These are phyloP conservation scores for Chlorella sorokiniana DNA, from an alignment of 139 green algal genomes.

Conservation along the genomic window DNA sequence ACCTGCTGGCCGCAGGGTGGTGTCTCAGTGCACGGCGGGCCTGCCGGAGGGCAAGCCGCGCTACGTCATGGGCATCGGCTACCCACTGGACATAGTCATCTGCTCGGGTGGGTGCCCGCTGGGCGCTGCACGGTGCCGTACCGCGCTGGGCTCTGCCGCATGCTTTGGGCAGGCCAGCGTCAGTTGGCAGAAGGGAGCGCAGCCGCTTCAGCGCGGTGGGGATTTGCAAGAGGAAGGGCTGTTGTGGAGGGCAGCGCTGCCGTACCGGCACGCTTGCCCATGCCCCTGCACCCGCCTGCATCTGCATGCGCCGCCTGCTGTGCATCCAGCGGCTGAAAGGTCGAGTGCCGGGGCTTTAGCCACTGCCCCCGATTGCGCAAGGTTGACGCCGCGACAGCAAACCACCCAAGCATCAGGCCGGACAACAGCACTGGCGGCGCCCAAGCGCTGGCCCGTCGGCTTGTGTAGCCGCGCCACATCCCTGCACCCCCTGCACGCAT, in stretches of 20 bases:
- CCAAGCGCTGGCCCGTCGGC: background rate
- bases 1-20: constrained; percentile 70
- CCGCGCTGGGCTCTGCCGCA: background rate
- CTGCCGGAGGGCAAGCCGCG: constrained; percentile 87
- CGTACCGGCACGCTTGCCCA: background rate
- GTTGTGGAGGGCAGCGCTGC: background rate
- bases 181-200: too few species aligned
- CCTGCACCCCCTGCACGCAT: background rate
- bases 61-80: constrained; percentile 95
- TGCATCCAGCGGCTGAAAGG: constrained; percentile 24
- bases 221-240: too few species aligned
- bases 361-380: constrained; percentile 25
- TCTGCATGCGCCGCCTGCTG: background rate
- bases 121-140: background rate
- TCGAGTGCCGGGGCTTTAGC: constrained; percentile 36
- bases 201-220: too few species aligned
- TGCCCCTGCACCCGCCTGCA: background rate
- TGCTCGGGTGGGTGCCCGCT: constrained; percentile 59
- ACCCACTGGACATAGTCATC: constrained; percentile 95
- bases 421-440: constrained; percentile 5
- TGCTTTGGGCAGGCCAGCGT: too few species aligned
- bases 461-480: constrained; percentile 9
- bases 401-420: background rate
- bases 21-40: constrained; percentile 78
- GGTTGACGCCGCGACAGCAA: constrained; percentile 32